phyloP scores from a whole-genome alignment of 345 rosid species.

The Limnanthes douglasii region DNA sequence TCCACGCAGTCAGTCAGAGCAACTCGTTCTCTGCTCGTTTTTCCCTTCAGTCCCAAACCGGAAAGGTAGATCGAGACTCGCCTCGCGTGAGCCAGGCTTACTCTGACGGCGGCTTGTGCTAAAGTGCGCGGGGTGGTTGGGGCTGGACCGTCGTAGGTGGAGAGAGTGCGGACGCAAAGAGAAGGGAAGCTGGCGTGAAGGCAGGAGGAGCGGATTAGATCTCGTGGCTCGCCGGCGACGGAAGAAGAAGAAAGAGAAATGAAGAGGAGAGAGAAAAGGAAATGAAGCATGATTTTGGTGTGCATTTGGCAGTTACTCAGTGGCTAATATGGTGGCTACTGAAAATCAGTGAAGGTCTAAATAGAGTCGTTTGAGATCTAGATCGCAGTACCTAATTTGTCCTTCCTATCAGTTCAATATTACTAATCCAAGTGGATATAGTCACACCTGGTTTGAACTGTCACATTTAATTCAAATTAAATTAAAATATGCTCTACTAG shows the following conservation, averaged over 20 bases:
- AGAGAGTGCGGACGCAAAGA: conserved; percentile 54
- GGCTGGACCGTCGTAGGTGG: conserved; percentile 51
- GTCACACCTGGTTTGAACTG: too few relatives aligned
- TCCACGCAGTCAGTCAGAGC: conserved; percentile 66
- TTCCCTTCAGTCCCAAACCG: conserved; percentile 9
- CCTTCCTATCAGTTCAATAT: too few relatives aligned
- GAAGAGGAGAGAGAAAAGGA: conserved; percentile 9
- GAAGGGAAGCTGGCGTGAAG: conserved; percentile 60
- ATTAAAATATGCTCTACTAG: too few relatives aligned
- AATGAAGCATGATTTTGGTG: conserved; percentile 2
- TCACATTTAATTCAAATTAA: too few relatives aligned
- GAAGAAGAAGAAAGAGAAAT: conserved; percentile 7
- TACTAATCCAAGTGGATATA: too few relatives aligned
- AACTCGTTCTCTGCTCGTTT: conserved; percentile 21
- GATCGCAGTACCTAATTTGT: too few relatives aligned
- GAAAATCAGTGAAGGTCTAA: neutral
- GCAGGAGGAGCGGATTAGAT: conserved; percentile 54
- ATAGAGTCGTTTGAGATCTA: too few relatives aligned
- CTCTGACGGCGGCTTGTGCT: conserved; percentile 59
- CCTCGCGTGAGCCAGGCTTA: conserved; percentile 37
- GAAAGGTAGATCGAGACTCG: conserved; percentile 19
- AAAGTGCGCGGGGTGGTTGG: conserved; percentile 43
- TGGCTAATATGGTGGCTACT: neutral
- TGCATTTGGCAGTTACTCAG: neutral
- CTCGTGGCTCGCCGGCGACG: conserved; percentile 10